Conservation (phyloP, 768 basidiomycete genomes). For the Suillus cothurnatus region DNA sequence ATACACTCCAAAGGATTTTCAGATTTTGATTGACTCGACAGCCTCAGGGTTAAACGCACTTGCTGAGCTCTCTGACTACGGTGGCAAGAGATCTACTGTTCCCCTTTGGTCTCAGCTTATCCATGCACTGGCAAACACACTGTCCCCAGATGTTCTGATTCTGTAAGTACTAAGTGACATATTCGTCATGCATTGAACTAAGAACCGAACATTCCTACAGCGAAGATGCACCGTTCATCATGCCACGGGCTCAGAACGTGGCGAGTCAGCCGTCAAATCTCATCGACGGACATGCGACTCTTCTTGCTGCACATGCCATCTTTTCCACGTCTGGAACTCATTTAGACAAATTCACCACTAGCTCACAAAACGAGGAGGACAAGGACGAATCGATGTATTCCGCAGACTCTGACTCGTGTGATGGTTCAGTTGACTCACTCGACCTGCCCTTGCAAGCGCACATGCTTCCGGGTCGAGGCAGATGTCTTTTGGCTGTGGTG, state of each 20-base stretch:
- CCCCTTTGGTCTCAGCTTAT: constrained; percentile 1
- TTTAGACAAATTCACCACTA: not conserved
- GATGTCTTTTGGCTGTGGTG: not conserved
- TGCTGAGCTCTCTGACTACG: not conserved
- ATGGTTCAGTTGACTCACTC: constrained; percentile 1
- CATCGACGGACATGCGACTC: not conserved
- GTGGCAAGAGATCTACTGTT: not conserved
- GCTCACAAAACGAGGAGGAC: not conserved
- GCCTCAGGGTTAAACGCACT: not conserved
- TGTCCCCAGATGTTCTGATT: too few relatives aligned
- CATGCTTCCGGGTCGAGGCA: not conserved
- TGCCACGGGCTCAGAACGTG: not conserved
- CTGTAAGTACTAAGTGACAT: too few relatives aligned
- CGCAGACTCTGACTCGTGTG: not conserved
- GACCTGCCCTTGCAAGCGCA: constrained; percentile 11
- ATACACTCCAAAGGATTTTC: not conserved
- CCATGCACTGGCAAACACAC: too few relatives aligned
- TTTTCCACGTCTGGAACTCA: not conserved
- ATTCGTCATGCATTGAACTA: not conserved
- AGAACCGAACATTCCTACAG: not conserved
- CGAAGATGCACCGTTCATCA: not conserved
- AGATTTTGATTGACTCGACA: not conserved
- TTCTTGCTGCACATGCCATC: not conserved
- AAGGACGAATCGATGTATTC: not conserved
- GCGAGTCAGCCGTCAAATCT: too few relatives aligned